Evolutionary conservation across 1,284 basidiomycete species (phyloP).

Genomic region (Vanrija humicola): DNA sequence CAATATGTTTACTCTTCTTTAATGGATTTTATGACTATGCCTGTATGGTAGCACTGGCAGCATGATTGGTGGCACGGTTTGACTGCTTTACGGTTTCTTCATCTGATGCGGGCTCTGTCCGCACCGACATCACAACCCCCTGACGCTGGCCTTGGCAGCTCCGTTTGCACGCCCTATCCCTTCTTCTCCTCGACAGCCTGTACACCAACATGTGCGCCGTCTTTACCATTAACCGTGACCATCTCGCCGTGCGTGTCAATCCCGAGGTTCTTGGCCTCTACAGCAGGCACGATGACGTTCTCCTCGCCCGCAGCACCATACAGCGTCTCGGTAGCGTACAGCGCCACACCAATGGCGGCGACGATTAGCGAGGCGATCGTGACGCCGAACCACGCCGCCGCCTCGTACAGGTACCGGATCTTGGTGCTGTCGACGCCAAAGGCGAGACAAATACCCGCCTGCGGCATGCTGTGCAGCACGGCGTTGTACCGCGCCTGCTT

Average conservation of each 20-base stretch:
- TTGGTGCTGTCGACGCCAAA: constrained; percentile 9
- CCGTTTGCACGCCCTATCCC: too few relatives aligned
- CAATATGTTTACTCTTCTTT: background rate
- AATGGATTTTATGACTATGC: too few relatives aligned
- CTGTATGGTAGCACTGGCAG: too few relatives aligned
- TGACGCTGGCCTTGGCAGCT: too few relatives aligned
- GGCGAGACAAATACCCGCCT: constrained; percentile 1
- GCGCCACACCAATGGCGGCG: constrained; percentile 1
- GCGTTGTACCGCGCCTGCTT: background rate
- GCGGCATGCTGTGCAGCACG: constrained; percentile 6
- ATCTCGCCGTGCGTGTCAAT: too few relatives aligned
- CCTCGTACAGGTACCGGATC: constrained; percentile 1
- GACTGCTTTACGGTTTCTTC: too few relatives aligned
- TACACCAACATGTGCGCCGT: too few relatives aligned
- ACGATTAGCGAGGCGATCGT: background rate
- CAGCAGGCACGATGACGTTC: constrained; percentile 4
- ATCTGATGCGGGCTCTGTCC: too few relatives aligned
- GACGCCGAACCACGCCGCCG: background rate
- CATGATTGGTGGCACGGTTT: too few relatives aligned
- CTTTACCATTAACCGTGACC: too few relatives aligned
- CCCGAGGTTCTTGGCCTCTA: constrained; percentile 1
- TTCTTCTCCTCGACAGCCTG: too few relatives aligned
- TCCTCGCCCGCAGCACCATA: constrained; percentile 1
- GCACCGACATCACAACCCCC: too few relatives aligned
- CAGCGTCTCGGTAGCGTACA: constrained; percentile 3